Base-by-base conservation (phyloP, 176 grass and related monocot species). In the Ensete ventricosum region DNA sequence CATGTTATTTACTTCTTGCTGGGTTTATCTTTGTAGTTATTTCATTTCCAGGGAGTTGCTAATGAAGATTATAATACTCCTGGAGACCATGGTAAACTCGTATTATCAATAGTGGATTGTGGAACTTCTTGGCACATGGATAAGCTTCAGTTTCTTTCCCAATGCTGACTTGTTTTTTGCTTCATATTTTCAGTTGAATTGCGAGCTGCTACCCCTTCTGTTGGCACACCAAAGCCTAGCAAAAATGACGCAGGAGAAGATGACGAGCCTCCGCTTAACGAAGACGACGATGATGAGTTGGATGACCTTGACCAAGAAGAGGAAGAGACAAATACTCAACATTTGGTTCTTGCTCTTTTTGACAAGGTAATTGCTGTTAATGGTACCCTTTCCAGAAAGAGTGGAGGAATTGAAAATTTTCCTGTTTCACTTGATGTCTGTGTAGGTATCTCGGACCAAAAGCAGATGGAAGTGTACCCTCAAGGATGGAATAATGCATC, bases 401-500 rank as follows among this genome's bases (percentile, higher is more conserved):
- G 76, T 54, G 14, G 24, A 72, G 72, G 22, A 29, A 82, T 55
- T 49, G 21, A 73, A 34, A 71, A 23, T 64, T 58, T 55, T 16
- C 25, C 19, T 71, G 2, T 22, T 29, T 53, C 1, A 55, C 26
- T 50, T 79, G 21, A 58, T 67, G 53, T 67, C 64, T 54, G 59
- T 82, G 22, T 65, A 92, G 90, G 90, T 92, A 23, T 83, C 90
- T 54, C 78, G 90, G 82, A 92, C 90, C 62, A 92, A 92, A 81
- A 92, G 86, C 73, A 85, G 82, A 77, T 92, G 90, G 87, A 92
- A 92, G 72, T 92, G 90, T 77, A 85, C 82, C 80, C 82, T 92
- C 62, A 89, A 89, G 82, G 90, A 89, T 83, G 90, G 84, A 58
- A 92, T 92, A 81, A 89, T 89, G 90, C 90, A 89, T 89, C 84